Base-by-base conservation (phyloP, 2,329 filamentous ascomycete genomes). In the Colletotrichum gloeosporioides region DNA sequence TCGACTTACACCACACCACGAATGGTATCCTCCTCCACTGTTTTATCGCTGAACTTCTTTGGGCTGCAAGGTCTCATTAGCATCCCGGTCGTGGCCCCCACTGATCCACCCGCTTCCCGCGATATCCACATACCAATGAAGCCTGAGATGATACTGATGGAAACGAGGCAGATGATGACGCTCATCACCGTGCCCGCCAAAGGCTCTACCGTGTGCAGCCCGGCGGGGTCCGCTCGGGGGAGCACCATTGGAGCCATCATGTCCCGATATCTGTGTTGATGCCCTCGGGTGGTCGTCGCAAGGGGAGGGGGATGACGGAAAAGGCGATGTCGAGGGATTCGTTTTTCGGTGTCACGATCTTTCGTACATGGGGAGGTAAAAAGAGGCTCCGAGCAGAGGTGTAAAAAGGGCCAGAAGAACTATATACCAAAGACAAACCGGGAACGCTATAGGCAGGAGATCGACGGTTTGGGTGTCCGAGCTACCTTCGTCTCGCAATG, bases 1-100 rank as follows among this genome's bases (percentile, higher is more conserved):
- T 8, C 34, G 32, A 84, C 86, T 78, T 81, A 88, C 87, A 77
- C 86, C 87, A 88, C 9, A 86, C 82, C 22, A 87, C 84, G 39
- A 85, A 82, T 3, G 87, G 87, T 36, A 89, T 77, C 70, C 82
- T 84, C 39, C 77, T 79, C 87, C 87, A 89, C 8, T 79, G 77
- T 75, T 81, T 86, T 57, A 88, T 82, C 12, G 80, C 82, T 25
- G 83, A 78, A 13, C 82, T 79, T 77, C 86, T 83, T 65, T 87
- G 84, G 18, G 82, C 86, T 88, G 64, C 74, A 31, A 77, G 53
- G 73, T 79, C 29, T 55, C 39, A 34, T 77, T 39, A 77, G 76
- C 61, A 36, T 31, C 7, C 29, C 8, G 29, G n/a, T 68, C 18
- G 18, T 44, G 3, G 64, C 18, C 59, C 32, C 32, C 55, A 10